These are phyloP conservation scores for Conoideocrella luteorostrata DNA, from an alignment of 2,329 filamentous ascomycete species.

Conservation along the genomic window DNA sequence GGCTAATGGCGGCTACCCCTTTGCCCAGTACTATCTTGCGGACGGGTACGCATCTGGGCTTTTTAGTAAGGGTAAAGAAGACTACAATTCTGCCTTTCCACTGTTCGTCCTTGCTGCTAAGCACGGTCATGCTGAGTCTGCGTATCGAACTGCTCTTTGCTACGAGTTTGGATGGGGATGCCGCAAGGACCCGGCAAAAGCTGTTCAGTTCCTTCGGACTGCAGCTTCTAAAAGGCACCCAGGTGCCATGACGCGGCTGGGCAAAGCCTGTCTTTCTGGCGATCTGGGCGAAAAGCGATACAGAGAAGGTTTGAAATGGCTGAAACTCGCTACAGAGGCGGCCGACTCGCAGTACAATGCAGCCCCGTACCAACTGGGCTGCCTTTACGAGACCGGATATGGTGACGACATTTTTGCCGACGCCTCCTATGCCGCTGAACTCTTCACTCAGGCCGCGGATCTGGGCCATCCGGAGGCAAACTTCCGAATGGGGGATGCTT, in stretches of 20 bases:
- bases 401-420: constrained; percentile 93
- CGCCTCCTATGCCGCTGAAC: constrained; percentile 80
- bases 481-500: constrained; percentile 88
- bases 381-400: constrained; percentile 86
- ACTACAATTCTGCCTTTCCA: constrained; percentile 85
- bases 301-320: constrained; percentile 89
- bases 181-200: constrained; percentile 81
- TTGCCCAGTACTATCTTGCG: constrained; percentile 94
- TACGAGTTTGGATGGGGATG: constrained; percentile 99
- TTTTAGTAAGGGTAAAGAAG: constrained; percentile 90
- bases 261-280: constrained; percentile 81
- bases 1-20: constrained; percentile 83
- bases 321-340: constrained; percentile 85
- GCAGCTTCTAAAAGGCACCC: constrained; percentile 92
- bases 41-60: constrained; percentile 92
- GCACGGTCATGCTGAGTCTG: constrained; percentile 94
- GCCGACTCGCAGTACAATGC: constrained; percentile 89
- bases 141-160: constrained; percentile 85
- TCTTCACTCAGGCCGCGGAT: constrained; percentile 92
- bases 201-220: constrained; percentile 85
- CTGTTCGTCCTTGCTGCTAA: constrained; percentile 92
- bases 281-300: constrained; percentile 85
- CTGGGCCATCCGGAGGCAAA: constrained; percentile 82
- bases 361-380: constrained; percentile 83
- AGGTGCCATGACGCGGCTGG: constrained; percentile 87